These are phyloP conservation scores for Hemerocallis citrina DNA, from an alignment of 106 monocot species.

Conservation along the genomic window DNA sequence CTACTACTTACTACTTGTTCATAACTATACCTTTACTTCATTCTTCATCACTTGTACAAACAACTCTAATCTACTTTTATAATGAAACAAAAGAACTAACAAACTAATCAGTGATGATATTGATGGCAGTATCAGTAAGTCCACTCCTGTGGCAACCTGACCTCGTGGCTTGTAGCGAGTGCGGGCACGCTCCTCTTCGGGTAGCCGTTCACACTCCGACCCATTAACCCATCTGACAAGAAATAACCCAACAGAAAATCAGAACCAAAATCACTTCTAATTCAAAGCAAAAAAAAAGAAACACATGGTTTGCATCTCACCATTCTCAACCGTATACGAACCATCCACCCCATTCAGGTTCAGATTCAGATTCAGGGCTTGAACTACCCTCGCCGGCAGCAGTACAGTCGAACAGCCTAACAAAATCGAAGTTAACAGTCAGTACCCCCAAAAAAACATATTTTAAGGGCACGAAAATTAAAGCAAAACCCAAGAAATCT, in stretches of 20 bases:
- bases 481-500: too few relatives aligned
- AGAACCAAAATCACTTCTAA: not conserved
- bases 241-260: not conserved
- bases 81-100: too few relatives aligned
- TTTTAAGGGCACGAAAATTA: not conserved
- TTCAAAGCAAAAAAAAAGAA: not conserved
- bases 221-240: not conserved
- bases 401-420: conserved; percentile 61
- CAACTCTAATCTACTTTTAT: too few relatives aligned
- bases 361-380: conserved; percentile 53
- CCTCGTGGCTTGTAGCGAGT: not conserved
- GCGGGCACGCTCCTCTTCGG: not conserved
- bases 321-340: conserved; percentile 28
- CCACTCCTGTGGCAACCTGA: conserved; percentile 14
- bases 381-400: conserved; percentile 58
- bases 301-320: conserved; percentile 6
- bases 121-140: conserved; percentile 5
- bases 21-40: too few relatives aligned
- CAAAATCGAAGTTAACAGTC: not conserved
- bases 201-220: too few relatives aligned
- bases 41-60: too few relatives aligned
- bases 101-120: too few relatives aligned
- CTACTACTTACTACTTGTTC: too few relatives aligned
- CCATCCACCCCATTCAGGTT: conserved; percentile 18
- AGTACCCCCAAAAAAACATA: not conserved